Conservation (phyloP, 2,329 filamentous ascomycete genomes). For the Penicillium sp. region DNA sequence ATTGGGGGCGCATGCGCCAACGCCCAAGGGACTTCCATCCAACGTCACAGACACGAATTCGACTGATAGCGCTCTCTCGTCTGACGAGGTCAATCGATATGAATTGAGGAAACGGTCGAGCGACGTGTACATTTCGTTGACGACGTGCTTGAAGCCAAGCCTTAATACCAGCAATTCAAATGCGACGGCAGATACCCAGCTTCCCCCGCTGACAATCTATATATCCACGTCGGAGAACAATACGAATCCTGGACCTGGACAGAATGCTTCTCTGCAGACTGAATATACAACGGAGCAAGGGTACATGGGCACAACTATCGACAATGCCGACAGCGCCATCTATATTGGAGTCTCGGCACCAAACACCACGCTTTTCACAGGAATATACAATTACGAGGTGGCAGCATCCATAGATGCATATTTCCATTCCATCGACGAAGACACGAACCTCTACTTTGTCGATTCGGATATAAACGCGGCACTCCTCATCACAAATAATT, state of each 20-base stretch:
- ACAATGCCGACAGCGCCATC: constrained; percentile 58
- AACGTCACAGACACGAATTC: constrained; percentile 16
- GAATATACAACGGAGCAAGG: constrained; percentile 60
- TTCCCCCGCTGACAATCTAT: constrained; percentile 74
- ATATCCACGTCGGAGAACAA: constrained; percentile 65
- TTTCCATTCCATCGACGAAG: constrained; percentile 61
- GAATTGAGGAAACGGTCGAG: constrained; percentile 18
- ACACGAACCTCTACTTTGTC: constrained; percentile 66
- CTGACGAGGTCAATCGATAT: constrained; percentile 18
- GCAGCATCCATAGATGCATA: constrained; percentile 75
- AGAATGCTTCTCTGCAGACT: constrained; percentile 38
- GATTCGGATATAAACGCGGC: constrained; percentile 79
- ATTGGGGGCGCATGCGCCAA: constrained; percentile 40
- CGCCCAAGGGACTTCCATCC: constrained; percentile 30
- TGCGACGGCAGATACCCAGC: constrained; percentile 29
- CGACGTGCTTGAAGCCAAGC: constrained; percentile 74
- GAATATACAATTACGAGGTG: constrained; percentile 74
- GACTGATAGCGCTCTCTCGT: background rate
- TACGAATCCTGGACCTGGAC: constrained; percentile 62
- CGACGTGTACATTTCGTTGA: constrained; percentile 76
- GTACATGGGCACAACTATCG: constrained; percentile 62
- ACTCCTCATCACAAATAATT: constrained; percentile 71
- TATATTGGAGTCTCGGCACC: constrained; percentile 75
- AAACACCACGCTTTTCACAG: constrained; percentile 58
- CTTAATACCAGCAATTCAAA: constrained; percentile 45